Evolutionary conservation across 2,329 filamentous ascomycete species (phyloP).

Genomic region (Coleophoma crateriformis): DNA sequence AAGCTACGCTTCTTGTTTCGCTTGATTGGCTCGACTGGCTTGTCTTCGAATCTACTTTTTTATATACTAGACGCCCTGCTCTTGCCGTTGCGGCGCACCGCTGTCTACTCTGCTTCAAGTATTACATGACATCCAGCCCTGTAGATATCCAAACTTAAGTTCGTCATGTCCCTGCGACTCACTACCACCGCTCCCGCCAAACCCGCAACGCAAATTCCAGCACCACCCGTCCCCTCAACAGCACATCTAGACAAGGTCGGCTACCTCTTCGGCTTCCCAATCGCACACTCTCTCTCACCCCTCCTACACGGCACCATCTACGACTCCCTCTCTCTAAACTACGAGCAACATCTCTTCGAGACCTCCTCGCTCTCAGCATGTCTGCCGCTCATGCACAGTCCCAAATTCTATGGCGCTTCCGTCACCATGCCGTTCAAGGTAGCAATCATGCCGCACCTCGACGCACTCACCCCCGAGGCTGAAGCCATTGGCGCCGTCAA

Average conservation of each 20-base stretch:
- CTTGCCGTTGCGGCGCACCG: too few species aligned
- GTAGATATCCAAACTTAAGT: neutral
- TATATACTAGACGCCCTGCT: too few species aligned
- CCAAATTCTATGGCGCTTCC: slow-evolving; percentile 60
- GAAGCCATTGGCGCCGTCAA: slow-evolving; percentile 73
- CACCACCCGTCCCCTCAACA: slow-evolving; percentile 12
- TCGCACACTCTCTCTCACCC: slow-evolving; percentile 49
- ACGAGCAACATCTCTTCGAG: slow-evolving; percentile 47
- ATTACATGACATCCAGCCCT: too few species aligned
- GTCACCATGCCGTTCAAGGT: slow-evolving; percentile 86
- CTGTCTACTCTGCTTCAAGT: neutral
- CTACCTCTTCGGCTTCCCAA: slow-evolving; percentile 53
- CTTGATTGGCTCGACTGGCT: too few species aligned
- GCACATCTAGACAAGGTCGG: slow-evolving; percentile 16
- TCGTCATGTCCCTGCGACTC: slow-evolving; percentile 7
- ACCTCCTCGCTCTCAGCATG: slow-evolving; percentile 44
- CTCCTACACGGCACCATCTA: slow-evolving; percentile 50
- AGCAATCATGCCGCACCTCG: slow-evolving; percentile 66
- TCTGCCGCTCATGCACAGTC: slow-evolving; percentile 45
- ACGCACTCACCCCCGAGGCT: slow-evolving; percentile 68
- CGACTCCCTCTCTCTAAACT: slow-evolving; percentile 40
- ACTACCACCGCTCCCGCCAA: neutral
- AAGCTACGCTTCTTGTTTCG: too few species aligned
- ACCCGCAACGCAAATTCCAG: neutral
- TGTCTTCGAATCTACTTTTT: too few species aligned